A percentile compares a stretch with the other conserved stretches of the same genome.
Conservation (phyloP, 768 basidiomycete genomes). For the Boletellus ananas region DNA sequence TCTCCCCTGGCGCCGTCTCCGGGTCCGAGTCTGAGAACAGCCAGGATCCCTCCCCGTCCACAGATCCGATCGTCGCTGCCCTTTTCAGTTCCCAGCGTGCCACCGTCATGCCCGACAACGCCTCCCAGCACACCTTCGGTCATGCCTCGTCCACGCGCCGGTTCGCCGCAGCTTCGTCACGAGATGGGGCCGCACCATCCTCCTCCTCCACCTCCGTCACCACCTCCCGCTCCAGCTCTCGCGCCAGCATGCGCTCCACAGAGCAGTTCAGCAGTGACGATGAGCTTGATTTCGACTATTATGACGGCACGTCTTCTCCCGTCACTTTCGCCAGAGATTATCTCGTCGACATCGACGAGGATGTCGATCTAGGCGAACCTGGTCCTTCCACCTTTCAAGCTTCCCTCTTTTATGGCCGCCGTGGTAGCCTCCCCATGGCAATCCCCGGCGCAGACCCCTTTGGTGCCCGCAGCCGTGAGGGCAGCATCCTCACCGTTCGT, state of each 20-base stretch:
- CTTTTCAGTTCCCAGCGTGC: constrained; percentile 18
- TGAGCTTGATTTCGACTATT: constrained; percentile 41
- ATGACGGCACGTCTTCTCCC: constrained; percentile 36
- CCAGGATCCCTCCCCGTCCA: constrained; percentile 37
- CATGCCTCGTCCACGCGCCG: constrained; percentile 33
- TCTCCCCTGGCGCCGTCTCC: constrained; percentile 12
- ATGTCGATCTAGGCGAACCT: constrained; percentile 23
- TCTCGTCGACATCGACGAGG: constrained; percentile 34
- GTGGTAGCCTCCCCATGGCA: constrained; percentile 60
- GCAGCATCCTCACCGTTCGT: constrained; percentile 54
- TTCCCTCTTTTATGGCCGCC: constrained; percentile 29
- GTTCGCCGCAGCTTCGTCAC: constrained; percentile 17
- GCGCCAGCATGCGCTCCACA: constrained; percentile 30
- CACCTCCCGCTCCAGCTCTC: constrained; percentile 34
- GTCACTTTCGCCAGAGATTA: constrained; percentile 40
- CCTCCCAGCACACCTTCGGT: constrained; percentile 50
- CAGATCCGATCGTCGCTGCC: constrained; percentile 27
- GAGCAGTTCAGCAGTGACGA: constrained; percentile 47
- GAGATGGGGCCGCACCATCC: constrained; percentile 33
- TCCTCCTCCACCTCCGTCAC: constrained; percentile 43
- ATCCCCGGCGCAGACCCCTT: constrained; percentile 42
- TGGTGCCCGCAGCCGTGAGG: constrained; percentile 48
- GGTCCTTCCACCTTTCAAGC: constrained; percentile 25
- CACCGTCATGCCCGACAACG: constrained; percentile 36
- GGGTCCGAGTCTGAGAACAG: constrained; percentile 31